phyloP scores from a whole-genome alignment of 441 rosid species.

The Arabidopsis hybrid region DNA sequence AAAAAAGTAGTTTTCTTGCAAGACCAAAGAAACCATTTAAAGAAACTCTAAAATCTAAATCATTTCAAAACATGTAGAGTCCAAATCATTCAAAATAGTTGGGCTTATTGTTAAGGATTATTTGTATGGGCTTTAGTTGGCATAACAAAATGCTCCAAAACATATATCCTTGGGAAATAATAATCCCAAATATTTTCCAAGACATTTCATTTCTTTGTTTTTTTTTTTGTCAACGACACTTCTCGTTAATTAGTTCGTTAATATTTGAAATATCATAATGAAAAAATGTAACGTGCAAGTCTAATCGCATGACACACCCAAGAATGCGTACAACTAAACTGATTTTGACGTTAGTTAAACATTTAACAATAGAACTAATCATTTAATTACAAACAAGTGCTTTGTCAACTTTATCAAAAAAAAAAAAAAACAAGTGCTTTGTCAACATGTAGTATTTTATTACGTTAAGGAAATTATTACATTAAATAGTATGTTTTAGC shows the following conservation, averaged over 20 bases:
- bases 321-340: conserved; percentile 11
- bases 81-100: background rate
- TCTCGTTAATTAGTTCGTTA: background rate
- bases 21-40: too few species aligned
- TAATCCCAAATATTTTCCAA: background rate
- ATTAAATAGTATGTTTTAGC: background rate
- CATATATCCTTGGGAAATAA: background rate
- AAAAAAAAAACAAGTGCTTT: background rate
- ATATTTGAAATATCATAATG: background rate
- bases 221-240: background rate
- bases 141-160: background rate
- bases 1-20: too few species aligned
- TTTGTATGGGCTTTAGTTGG: background rate
- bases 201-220: background rate
- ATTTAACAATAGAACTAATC: conserved; percentile 9
- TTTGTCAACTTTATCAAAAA: too few species aligned
- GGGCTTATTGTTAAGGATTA: background rate
- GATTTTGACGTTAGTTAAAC: conserved; percentile 27
- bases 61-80: too few species aligned
- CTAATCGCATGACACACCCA: conserved; percentile 27
- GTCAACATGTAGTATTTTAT: background rate
- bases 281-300: conserved; percentile 37
- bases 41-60: too few species aligned
- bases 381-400: background rate
- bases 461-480: background rate